Evolutionary conservation across 1,284 basidiomycete genomes (phyloP).

Genomic region (Naganishia liquefaciens): DNA sequence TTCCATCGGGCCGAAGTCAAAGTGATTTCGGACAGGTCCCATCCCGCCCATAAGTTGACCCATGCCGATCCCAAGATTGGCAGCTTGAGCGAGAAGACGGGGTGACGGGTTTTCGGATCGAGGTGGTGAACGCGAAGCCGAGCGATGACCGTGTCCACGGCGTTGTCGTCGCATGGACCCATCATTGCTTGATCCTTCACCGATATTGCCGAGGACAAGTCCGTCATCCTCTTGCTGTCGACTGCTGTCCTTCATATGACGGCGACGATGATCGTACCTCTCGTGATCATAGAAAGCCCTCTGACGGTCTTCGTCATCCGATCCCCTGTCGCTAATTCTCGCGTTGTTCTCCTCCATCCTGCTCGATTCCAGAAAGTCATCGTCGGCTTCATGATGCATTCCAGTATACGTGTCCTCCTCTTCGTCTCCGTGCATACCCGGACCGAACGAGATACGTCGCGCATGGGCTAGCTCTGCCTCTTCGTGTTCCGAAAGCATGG

Average conservation of each 20-base stretch:
- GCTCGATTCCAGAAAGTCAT: slow-evolving; percentile 14
- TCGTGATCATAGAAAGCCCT: slow-evolving; percentile 5
- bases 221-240: slow-evolving; percentile 12
- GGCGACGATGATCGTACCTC: slow-evolving; percentile 9
- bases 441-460: slow-evolving; percentile 37
- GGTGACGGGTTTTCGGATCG: slow-evolving; percentile 1
- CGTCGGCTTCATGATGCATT: slow-evolving; percentile 13
- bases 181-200: slow-evolving; percentile 13
- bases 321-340: slow-evolving; percentile 14
- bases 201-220: slow-evolving; percentile 3
- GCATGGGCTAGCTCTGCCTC: slow-evolving; percentile 53
- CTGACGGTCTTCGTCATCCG: slow-evolving; percentile 23
- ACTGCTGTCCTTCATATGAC: background rate
- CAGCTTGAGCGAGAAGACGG: slow-evolving; percentile 27
- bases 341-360: slow-evolving; percentile 3
- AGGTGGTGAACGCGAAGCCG: slow-evolving; percentile 13
- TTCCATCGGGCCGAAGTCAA: slow-evolving; percentile 79
- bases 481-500: slow-evolving; percentile 52
- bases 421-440: slow-evolving; percentile 31
- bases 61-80: slow-evolving; percentile 29
- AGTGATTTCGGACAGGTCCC: slow-evolving; percentile 54
- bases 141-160: slow-evolving; percentile 4
- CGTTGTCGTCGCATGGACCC: slow-evolving; percentile 12
- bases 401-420: slow-evolving; percentile 28
- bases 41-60: slow-evolving; percentile 36